phyloP scores from a whole-genome alignment of 768 basidiomycete species.

The Naganishia randhawae region DNA sequence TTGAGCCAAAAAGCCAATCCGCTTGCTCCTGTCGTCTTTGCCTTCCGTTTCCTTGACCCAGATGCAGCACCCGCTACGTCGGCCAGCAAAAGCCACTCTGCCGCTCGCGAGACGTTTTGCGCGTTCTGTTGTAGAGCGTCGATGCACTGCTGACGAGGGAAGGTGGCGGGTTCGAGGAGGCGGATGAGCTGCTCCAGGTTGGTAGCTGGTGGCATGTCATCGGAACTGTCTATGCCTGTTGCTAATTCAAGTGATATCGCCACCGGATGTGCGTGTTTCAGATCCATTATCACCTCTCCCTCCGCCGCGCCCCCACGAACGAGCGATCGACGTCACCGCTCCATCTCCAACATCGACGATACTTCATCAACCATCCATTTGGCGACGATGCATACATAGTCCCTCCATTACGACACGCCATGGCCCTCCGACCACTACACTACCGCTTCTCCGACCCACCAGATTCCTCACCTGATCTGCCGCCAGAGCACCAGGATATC shows the following conservation, averaged over 20 bases:
- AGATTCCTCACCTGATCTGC: neutral
- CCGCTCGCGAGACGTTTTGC: conserved; percentile 42
- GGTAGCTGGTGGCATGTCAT: neutral
- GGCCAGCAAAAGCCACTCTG: conserved; percentile 40
- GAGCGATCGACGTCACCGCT: neutral
- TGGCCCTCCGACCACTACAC: neutral
- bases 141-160: conserved; percentile 31
- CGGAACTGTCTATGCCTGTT: neutral
- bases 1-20: neutral
- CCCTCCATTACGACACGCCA: neutral
- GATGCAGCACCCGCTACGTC: conserved; percentile 6
- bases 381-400: too few species aligned
- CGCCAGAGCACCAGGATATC: too few species aligned
- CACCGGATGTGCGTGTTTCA: neutral
- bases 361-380: too few species aligned
- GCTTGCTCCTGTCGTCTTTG: conserved; percentile 1
- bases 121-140: conserved; percentile 34
- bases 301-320: neutral
- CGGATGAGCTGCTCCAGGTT: conserved; percentile 34
- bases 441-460: neutral
- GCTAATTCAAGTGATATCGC: neutral
- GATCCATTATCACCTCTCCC: neutral
- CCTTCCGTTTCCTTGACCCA: conserved; percentile 32
- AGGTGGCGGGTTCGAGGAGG: conserved; percentile 44
- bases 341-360: too few species aligned